Evolutionary conservation across 345 rosid species (phyloP), one percentile per base, ranked within the genome.

Genomic region (Clarkia xantiana): DNA sequence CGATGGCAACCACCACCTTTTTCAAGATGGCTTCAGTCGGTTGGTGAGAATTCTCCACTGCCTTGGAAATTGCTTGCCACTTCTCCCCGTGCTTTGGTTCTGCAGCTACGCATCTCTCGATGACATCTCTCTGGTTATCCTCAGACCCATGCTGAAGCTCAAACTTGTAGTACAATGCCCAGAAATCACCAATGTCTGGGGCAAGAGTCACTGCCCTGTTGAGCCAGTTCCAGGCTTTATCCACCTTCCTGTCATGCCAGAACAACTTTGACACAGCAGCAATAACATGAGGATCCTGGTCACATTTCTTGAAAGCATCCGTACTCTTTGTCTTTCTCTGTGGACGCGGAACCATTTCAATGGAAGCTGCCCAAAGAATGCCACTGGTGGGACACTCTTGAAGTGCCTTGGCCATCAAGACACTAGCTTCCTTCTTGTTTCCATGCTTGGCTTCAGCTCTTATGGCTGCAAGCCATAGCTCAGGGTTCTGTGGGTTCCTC

Each of bases 381-480:
- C 95, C 97, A 67, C 94, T 89, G 45, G 23, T 76, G 11, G 95
- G 94, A 59, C 97, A 89, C 74, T 70, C 97, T 67, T 84, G 97
- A 62, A 89, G 68, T 40, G 89, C 97, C 78, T 84, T 89, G 6
- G 97, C 80, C 95, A 89, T 84, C 70, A 88, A 60, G 18, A 63
- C 75, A 58, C 82, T 95, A 55, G 94, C 74, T 61, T 89, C 95
- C 68, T 61, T 85, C 63, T 75, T 80, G 65, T 76, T 70, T 41
- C 87, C 89, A 45, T 80, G 93, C 66, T 78, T 80, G 36, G 64
- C 70, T 60, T 84, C 97, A 54, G 80, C 70, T 51, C 81, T 79
- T 14, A 84, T 67, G 25, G 97, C 89, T 63, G 97, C 97, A 50
- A 88, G 81, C 93, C 97, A 88, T 10, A 88, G 79, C 55, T 84